Percentiles rank a stretch among this genome's conserved stretches.
Conservation (phyloP, 2,329 filamentous ascomycete genomes). For the Trichoderma sp. region DNA sequence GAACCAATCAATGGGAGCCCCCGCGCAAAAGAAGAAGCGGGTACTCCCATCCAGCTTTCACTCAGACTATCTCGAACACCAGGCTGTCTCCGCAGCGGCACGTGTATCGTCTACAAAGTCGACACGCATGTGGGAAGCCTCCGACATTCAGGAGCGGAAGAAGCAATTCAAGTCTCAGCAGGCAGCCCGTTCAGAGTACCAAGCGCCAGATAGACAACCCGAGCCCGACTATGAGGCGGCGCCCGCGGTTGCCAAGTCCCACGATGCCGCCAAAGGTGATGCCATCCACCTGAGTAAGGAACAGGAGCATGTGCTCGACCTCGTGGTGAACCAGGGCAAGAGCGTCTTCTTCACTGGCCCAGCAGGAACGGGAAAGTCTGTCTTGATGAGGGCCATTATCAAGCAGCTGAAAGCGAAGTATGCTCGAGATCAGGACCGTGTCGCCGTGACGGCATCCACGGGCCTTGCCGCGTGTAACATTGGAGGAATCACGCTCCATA, state of each 20-base stretch:
- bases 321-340: conserved; percentile 77
- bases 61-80: conserved; percentile 37
- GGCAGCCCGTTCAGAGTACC: conserved; percentile 39
- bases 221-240: no score
- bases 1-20: conserved; percentile 34
- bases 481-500: conserved; percentile 92
- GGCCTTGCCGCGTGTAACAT: conserved; percentile 96
- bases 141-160: conserved; percentile 74
- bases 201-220: conserved; percentile 36
- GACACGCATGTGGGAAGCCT: conserved; percentile 67
- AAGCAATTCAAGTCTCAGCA: conserved; percentile 68
- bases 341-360: conserved; percentile 99
- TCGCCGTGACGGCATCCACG: conserved; percentile 94
- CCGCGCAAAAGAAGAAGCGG: conserved; percentile 51
- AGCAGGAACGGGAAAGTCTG: conserved; percentile 95
- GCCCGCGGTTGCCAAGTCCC: conserved; percentile 16
- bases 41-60: conserved; percentile 59
- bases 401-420: conserved; percentile 76
- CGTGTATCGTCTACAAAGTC: conserved; percentile 41
- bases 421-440: conserved; percentile 72
- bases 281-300: conserved; percentile 79
- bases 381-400: conserved; percentile 92
- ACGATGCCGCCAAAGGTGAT: conserved; percentile 45
- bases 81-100: background rate
- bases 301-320: conserved; percentile 78